Base-by-base conservation (phyloP, 2,329 filamentous ascomycete genomes). In the Ceratocystis colombiana region DNA sequence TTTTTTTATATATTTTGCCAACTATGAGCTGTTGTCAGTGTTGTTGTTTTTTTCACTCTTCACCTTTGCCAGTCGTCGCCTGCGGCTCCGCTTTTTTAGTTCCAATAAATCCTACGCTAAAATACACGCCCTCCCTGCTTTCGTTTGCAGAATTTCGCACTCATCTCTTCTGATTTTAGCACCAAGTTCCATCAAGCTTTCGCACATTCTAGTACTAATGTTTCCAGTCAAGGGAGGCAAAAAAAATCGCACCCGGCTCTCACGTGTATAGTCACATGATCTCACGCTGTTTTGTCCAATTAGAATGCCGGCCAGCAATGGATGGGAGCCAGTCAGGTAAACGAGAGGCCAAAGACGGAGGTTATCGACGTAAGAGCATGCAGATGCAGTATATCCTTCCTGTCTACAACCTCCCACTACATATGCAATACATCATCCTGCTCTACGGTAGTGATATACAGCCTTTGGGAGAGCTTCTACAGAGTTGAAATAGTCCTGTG, bases 111-210 rank as follows among this genome's bases (percentile, higher is more conserved):
- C 55, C 55, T n/a, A n/a, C 28, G 17, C 28, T 59, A 59, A 37
- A 4, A 8, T 30, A 33, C 55, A 59, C 55, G 25, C 55, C 55
- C 30, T 59, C 30, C 28, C 22, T 30, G 30, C 55, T 30, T 28
- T 59, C 33, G 55, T n/a, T 37, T 37, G 15, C 12, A 8, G 33
- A 41, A 62, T 37, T 53, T 65, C 66, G 67, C 30, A 64, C 66
- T 62, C 64, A 28, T 2, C 55, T 33, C 37, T 8, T n/a, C n/a
- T 25, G 5, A 17, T 59, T 59, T 59, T 20, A n/a, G 22, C 55
- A 59, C 55, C 1, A n/a, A 1, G 5, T 17, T 8, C 12, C 1
- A 28, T 3, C 28, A n/a, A 4, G 5, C 15, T 33, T 59, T 59
- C 12, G 5, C 28, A 59, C 55, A 59, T 41, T 15, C 37, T 5